These are phyloP conservation scores for Nannochloris sp. DNA, from an alignment of 139 green algal species.

Conservation along the genomic window DNA sequence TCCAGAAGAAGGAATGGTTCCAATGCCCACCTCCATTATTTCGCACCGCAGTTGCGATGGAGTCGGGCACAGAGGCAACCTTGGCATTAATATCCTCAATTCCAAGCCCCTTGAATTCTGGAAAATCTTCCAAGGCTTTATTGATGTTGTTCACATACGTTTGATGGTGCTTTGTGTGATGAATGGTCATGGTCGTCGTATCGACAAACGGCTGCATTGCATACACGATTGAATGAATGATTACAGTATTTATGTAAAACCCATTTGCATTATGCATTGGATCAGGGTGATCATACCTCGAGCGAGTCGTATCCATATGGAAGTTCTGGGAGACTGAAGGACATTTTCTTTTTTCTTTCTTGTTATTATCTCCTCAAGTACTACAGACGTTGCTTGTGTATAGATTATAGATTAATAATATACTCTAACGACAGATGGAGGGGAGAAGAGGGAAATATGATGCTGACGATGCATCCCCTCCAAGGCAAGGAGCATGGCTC, in stretches of 20 bases:
- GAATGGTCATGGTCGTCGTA: constrained; percentile 60
- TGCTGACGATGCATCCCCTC: too few species aligned
- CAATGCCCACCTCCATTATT: constrained; percentile 50
- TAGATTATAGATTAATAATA: too few species aligned
- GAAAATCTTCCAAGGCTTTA: constrained; percentile 49
- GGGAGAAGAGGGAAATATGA: too few species aligned
- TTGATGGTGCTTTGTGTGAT: constrained; percentile 64
- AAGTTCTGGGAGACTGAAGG: constrained; percentile 43
- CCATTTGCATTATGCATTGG: too few species aligned
- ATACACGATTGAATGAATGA: too few species aligned
- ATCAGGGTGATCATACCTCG: background rate
- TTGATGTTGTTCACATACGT: constrained; percentile 77
- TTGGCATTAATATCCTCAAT: constrained; percentile 50
- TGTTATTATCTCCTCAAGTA: too few species aligned
- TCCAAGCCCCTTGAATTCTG: constrained; percentile 46
- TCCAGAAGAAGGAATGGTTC: constrained; percentile 64
- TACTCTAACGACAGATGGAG: too few species aligned
- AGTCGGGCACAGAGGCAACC: constrained; percentile 39
- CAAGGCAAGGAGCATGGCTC: too few species aligned
- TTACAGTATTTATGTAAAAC: too few species aligned
- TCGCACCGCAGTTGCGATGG: constrained; percentile 46
- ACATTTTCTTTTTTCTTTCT: background rate
- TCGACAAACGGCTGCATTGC: constrained; percentile 70
- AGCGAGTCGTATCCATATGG: constrained; percentile 47
- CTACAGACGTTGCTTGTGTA: too few species aligned